Conservation (phyloP, 331 rosid genomes). For the Malus hybrid region DNA sequence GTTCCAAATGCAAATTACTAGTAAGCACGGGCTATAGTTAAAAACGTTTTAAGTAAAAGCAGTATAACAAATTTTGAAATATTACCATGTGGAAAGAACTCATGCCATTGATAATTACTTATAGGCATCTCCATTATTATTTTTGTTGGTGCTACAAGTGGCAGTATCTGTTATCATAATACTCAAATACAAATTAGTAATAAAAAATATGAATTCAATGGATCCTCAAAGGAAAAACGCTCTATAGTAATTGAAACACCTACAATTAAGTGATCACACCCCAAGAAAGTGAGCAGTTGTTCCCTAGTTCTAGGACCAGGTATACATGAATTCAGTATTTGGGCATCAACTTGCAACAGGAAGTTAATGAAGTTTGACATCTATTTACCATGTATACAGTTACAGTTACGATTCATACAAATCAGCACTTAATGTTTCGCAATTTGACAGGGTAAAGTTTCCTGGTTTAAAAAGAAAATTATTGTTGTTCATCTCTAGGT, state of each 20-base stretch:
- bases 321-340: not conserved
- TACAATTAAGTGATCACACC: not conserved
- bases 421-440: not conserved
- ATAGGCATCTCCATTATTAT: constrained; percentile 63
- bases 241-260: not conserved
- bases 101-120: constrained; percentile 85
- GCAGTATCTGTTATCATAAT: constrained; percentile 53
- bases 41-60: constrained; percentile 15
- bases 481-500: not conserved
- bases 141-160: constrained; percentile 83
- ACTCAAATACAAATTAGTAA: constrained; percentile 1
- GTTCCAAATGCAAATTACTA: constrained; percentile 15
- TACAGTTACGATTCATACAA: not conserved
- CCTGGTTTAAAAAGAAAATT: not conserved
- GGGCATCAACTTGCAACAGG: not conserved
- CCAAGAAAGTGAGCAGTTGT: not conserved
- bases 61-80: constrained; percentile 12
- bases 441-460: not conserved
- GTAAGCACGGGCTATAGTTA: constrained; percentile 16
- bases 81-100: constrained; percentile 89
- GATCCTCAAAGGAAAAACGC: constrained; percentile 8
- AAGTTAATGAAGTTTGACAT: not conserved
- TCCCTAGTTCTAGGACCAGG: not conserved
- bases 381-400: not conserved
- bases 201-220: not conserved